Conservation (phyloP, 2,329 filamentous ascomycete genomes). For the Penicillium sp. region DNA sequence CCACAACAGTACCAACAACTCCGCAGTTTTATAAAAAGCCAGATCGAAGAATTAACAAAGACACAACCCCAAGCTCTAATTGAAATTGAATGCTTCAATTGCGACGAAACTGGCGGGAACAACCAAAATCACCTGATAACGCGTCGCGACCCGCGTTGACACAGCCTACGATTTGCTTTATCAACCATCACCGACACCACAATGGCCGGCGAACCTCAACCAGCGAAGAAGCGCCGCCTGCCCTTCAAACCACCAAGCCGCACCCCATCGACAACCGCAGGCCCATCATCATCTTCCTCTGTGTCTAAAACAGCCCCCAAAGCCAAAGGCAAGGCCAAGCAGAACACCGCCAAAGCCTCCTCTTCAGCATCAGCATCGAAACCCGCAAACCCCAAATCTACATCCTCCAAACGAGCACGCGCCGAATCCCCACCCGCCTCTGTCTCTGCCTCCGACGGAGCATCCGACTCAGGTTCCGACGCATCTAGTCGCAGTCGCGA, state of each 20-base stretch:
- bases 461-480: conserved; percentile 20
- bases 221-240: conserved; percentile 36
- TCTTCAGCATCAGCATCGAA: conserved; percentile 10
- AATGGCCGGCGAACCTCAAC: conserved; percentile 29
- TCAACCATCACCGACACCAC: neutral
- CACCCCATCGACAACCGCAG: conserved; percentile 19
- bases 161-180: neutral
- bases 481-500: conserved; percentile 15
- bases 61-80: neutral
- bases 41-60: no score
- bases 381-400: conserved; percentile 6
- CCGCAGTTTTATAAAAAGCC: no score
- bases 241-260: conserved; percentile 45
- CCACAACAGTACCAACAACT: neutral
- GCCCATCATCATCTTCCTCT: conserved; percentile 22
- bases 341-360: conserved; percentile 9
- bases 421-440: conserved; percentile 11
- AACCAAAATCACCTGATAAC: conserved; percentile 20
- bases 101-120: neutral
- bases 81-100: neutral
- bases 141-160: conserved; percentile 12
- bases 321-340: conserved; percentile 18
- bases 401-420: conserved; percentile 13
- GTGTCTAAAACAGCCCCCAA: conserved; percentile 21
- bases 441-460: conserved; percentile 15